phyloP scores from a whole-genome alignment of 2,329 filamentous ascomycete genomes.

The Trichoderma harzianum region DNA sequence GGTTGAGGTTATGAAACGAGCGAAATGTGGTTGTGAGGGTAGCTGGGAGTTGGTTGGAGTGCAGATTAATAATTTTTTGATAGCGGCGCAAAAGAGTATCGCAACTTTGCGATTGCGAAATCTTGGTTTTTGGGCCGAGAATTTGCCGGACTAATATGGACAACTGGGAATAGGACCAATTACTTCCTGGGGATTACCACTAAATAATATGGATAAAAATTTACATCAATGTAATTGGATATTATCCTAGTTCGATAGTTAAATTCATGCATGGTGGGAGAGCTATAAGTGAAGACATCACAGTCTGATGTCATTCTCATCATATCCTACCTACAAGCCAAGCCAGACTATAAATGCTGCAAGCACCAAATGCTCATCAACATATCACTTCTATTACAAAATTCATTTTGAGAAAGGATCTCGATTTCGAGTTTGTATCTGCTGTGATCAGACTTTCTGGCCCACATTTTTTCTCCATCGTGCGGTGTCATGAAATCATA shows the following conservation, averaged over 20 bases:
- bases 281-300: background rate
- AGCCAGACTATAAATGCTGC: background rate
- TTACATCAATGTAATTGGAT: background rate
- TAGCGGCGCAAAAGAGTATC: background rate
- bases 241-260: no score
- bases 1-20: background rate
- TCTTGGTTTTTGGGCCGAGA: constrained; percentile 16
- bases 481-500: constrained; percentile 20
- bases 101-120: constrained; percentile 16
- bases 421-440: background rate
- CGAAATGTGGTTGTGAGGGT: background rate
- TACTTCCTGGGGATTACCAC: background rate
- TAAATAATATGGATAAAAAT: background rate
- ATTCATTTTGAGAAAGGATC: background rate
- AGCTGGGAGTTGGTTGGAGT: background rate
- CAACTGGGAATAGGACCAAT: background rate
- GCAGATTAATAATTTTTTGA: background rate
- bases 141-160: constrained; percentile 13
- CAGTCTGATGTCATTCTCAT: background rate
- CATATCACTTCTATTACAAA: background rate
- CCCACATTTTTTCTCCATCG: background rate
- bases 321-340: background rate
- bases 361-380: background rate
- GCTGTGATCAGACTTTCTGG: background rate
- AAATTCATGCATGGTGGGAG: background rate